Evolutionary conservation across 2,329 filamentous ascomycete species (phyloP).

Genomic region (Parafenestella ontariensis): DNA sequence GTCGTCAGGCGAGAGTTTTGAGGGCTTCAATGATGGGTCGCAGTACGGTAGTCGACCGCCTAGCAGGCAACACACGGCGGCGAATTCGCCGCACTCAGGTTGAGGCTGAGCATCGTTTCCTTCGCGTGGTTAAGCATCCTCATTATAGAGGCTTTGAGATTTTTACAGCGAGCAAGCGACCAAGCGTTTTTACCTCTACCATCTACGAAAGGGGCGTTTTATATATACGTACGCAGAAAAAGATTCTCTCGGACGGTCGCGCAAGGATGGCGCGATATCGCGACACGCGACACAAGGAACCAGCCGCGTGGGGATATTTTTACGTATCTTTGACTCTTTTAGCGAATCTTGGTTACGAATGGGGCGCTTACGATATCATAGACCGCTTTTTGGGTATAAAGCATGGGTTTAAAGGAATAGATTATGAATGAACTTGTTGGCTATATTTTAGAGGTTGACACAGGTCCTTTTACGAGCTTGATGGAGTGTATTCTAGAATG

Average conservation of each 20-base stretch:
- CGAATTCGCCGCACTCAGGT: slow-evolving; percentile 27
- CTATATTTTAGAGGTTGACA: not conserved
- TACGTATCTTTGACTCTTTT: not conserved
- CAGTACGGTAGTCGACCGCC: slow-evolving; percentile 32
- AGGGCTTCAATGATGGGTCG: slow-evolving; percentile 38
- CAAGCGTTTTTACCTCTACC: not conserved
- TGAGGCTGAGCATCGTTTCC: slow-evolving; percentile 1
- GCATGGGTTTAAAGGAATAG: slow-evolving; percentile 3
- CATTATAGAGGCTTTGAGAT: not conserved
- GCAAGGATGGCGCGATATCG: slow-evolving; percentile 27
- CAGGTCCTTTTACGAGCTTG: too few relatives aligned
- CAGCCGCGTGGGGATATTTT: not conserved
- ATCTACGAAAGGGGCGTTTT: slow-evolving; percentile 1
- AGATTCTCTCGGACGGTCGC: slow-evolving; percentile 7
- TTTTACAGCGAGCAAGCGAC: not conserved
- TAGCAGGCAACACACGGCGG: slow-evolving; percentile 28
- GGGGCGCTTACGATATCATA: slow-evolving; percentile 9
- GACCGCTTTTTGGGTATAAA: slow-evolving; percentile 2
- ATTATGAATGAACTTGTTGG: not conserved
- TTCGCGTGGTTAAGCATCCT: not conserved
- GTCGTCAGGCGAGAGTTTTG: slow-evolving; percentile 39
- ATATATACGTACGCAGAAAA: slow-evolving; percentile 7
- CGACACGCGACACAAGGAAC: slow-evolving; percentile 6
- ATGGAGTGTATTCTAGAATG: too few relatives aligned
- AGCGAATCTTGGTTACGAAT: not conserved